Base-by-base conservation (phyloP, 1,284 basidiomycete species). In the Austroboletus novae-zelandiae region DNA sequence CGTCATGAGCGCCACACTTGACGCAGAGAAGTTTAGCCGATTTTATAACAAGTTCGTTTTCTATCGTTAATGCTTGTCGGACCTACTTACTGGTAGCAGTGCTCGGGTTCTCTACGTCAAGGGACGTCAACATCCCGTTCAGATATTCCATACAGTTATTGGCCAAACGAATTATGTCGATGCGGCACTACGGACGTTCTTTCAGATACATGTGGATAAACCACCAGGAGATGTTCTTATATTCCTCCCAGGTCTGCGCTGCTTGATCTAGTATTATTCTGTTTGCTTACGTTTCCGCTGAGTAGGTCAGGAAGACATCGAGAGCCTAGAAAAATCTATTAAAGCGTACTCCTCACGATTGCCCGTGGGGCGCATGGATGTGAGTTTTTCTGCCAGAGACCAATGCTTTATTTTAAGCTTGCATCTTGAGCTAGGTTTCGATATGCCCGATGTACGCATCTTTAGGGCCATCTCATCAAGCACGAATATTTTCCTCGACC, bases 1-100 rank as follows among this genome's bases (percentile, higher is more conserved):
- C 18, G 81, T 99, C 61, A 99, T 98, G 96, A 94, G 91, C 71
- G 96, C 96, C 2, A 99, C 96, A 3, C 79, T 99, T 17, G 95
- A 99, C 66, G 94, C 95, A 0, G 86, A 94, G 53, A 91, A 91
- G 55, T 99, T 99, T 68, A 90, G 89, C 68, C 77, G 77, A 40
- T 99, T 97, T 70, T 98, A 92, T 62, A 71, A 86, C 62, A 75
- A 80, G 89, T 94, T 58, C 45, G 85, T 71, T n/a, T 23, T 43
- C 30, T 27, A 5, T 13, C 32, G 36, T n/a, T 17, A 29, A 45
- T 30, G 40, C 46, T 29, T 15, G 32, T 11, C 9, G 20, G 43
- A 18, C 30, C 32, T 46, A 43, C 55, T 57, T 43, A 61, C 47
- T 84, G 82, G 70, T 56, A n/a, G 57, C 51, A 94, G 90, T 51